Evolutionary conservation across 306 rosid genomes (phyloP).

Genomic region (Vigna unguiculata): DNA sequence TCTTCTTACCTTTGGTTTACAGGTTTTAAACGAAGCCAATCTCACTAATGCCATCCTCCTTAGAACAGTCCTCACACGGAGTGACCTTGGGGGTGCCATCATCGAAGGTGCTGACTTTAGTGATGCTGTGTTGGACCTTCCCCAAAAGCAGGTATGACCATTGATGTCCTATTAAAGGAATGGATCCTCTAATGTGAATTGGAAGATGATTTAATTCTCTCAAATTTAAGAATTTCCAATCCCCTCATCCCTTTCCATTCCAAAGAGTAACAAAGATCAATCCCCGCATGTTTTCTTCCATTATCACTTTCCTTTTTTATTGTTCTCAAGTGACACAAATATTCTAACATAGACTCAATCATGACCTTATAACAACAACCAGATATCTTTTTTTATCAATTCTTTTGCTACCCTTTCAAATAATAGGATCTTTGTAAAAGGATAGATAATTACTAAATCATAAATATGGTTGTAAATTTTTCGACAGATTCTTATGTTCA

Average conservation of each 20-base stretch:
- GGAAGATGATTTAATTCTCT: conserved; percentile 5
- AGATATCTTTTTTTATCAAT: not conserved
- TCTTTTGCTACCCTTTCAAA: not conserved
- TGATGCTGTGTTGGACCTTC: conserved; percentile 91
- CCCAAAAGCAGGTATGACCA: conserved; percentile 69
- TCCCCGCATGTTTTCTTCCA: not conserved
- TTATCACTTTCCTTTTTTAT: not conserved
- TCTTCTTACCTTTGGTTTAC: conserved; percentile 10
- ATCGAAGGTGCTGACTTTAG: conserved; percentile 96
- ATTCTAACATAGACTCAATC: not conserved
- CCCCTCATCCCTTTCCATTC: not conserved
- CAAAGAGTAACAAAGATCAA: not conserved
- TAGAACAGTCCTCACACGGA: conserved; percentile 92
- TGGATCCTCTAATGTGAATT: not conserved
- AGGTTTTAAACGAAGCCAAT: conserved; percentile 95
- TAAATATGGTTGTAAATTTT: not conserved
- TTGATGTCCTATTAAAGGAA: not conserved
- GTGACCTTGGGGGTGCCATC: conserved; percentile 89
- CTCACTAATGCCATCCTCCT: conserved; percentile 78
- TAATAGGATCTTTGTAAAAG: not conserved
- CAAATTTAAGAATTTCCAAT: not conserved
- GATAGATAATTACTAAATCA: not conserved
- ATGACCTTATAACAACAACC: not conserved
- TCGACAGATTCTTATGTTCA: not conserved
- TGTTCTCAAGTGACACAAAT: not conserved